A percentile compares a stretch with the other conserved stretches of the same genome.
phyloP scores from a whole-genome alignment of 2,329 filamentous ascomycete genomes.

The Rutstroemia sp. region DNA sequence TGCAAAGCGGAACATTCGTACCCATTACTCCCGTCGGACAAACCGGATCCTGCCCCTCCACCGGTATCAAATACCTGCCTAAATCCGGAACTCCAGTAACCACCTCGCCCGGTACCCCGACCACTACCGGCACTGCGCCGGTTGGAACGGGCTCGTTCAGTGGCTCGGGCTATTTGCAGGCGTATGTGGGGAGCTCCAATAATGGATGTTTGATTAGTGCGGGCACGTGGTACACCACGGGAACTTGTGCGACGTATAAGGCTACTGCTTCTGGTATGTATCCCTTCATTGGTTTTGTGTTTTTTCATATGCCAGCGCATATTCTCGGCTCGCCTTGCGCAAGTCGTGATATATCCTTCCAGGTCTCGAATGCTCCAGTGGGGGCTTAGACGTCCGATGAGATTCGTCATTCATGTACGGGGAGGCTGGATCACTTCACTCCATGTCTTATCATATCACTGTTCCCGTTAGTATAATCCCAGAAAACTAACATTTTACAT shows the following conservation, averaged over 20 bases:
- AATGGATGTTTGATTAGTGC: constrained; percentile 60
- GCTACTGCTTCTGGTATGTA: constrained; percentile 42
- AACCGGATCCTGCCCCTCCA: constrained; percentile 43
- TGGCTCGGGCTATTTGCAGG: constrained; percentile 55
- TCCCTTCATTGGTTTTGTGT: not conserved
- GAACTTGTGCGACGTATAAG: constrained; percentile 60
- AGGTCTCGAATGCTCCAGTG: no score
- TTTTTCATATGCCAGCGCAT: not conserved
- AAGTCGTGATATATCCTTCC: no score
- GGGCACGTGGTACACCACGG: constrained; percentile 60
- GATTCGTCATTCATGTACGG: no score
- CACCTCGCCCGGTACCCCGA: constrained; percentile 41
- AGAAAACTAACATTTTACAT: not conserved
- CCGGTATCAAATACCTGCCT: constrained; percentile 52
- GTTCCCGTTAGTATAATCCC: not conserved
- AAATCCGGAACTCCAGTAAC: constrained; percentile 23
- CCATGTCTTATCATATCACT: not conserved
- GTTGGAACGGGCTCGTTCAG: constrained; percentile 32
- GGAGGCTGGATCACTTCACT: not conserved
- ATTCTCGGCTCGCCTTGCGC: not conserved
- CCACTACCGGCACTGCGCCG: constrained; percentile 15
- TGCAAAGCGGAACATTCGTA: constrained; percentile 43
- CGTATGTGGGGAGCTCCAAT: constrained; percentile 39
- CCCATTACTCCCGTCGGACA: constrained; percentile 25
- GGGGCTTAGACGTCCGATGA: no score